These are phyloP conservation scores for Cochlearia excelsa DNA, from an alignment of 345 rosid genomes.

Conservation along the genomic window DNA sequence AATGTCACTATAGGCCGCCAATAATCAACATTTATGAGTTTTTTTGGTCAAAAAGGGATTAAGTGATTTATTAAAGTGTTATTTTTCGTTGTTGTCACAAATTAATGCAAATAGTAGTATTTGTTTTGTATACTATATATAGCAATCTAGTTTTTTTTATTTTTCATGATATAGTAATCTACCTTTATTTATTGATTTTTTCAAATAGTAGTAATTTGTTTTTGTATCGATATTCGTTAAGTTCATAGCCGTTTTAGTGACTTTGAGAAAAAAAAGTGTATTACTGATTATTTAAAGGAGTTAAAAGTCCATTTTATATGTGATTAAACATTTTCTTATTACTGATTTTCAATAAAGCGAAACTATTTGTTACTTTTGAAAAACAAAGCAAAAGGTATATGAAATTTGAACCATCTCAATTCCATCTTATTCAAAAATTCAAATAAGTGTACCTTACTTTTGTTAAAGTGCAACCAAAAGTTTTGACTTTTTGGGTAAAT, in stretches of 20 bases:
- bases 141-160: conserved; percentile 6
- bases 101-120: conserved; percentile 26
- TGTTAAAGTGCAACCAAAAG: too few relatives aligned
- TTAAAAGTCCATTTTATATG: not conserved
- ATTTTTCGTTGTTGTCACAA: not conserved
- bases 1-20: conserved; percentile 20
- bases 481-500: too few relatives aligned
- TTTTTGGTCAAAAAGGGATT: not conserved
- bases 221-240: too few relatives aligned
- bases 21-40: not conserved
- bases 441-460: too few relatives aligned
- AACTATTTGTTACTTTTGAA: not conserved
- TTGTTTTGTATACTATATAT: not conserved
- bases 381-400: conserved; percentile 2
- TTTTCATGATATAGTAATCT: not conserved
- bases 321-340: not conserved
- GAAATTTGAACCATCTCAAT: not conserved
- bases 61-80: conserved; percentile 12
- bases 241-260: too few relatives aligned
- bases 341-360: conserved; percentile 12
- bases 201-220: too few relatives aligned
- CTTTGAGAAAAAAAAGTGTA: too few relatives aligned
- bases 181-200: too few relatives aligned
- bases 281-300: too few relatives aligned
- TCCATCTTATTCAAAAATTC: not conserved